Evolutionary conservation across 305 asterid species (phyloP).

Genomic region (Solanum chacoense): DNA sequence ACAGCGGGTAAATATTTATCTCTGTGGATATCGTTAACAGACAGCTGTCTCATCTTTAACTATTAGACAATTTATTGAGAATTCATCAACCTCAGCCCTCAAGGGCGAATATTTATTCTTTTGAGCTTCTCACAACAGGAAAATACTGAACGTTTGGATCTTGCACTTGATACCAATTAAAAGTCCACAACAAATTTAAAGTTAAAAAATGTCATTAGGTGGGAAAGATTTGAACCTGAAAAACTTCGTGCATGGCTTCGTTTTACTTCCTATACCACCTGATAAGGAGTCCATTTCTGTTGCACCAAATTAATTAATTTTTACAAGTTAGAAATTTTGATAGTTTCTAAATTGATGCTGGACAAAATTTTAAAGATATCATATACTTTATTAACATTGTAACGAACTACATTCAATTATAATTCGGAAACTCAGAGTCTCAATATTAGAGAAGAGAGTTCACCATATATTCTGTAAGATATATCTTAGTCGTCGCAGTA

Average conservation of each 20-base stretch:
- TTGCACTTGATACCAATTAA: neutral
- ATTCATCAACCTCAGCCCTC: neutral
- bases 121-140: neutral
- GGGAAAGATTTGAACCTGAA: conserved; percentile 94
- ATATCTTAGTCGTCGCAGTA: neutral
- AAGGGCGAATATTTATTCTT: neutral
- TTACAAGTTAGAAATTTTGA: neutral
- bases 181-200: neutral
- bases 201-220: conserved; percentile 27
- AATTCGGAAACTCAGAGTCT: neutral
- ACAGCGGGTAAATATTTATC: neutral
- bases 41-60: neutral
- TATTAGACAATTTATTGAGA: neutral
- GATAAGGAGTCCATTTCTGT: conserved; percentile 19
- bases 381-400: neutral
- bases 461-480: neutral
- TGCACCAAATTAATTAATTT: neutral
- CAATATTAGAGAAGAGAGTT: neutral
- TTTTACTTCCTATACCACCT: conserved; percentile 98
- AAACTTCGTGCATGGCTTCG: conserved; percentile 99
- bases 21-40: neutral
- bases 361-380: neutral
- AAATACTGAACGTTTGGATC: neutral
- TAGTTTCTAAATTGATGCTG: neutral
- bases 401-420: neutral